Base-by-base conservation (phyloP, 2,329 filamentous ascomycete species). In the Periconia sp. region DNA sequence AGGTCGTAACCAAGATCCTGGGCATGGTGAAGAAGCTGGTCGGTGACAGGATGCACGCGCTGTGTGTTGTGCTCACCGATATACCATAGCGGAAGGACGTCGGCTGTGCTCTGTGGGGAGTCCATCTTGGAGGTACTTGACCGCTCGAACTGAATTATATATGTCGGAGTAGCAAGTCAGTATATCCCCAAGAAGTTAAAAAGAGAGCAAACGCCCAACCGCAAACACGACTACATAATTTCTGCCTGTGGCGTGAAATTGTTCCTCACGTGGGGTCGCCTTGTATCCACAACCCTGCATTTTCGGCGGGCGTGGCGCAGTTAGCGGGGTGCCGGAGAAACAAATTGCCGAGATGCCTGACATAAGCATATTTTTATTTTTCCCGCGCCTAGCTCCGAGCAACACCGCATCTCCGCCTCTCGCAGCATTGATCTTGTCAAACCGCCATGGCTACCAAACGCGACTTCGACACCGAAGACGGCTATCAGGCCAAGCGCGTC, bases 1-100 rank as follows among this genome's bases (percentile, higher is more conserved):
- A 92, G 90, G 68, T 87, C 85, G 77, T 93, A 91, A 89, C 86
- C 86, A 58, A 82, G 77, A 65, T 88, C 87, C 59, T 91, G 81
- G 11, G 90, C 81, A 65, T 88, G 81, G 49, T 82, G 81, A 63
- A 91, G 85, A 66, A 90, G 80, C 59, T 84, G 74, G 47, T 87
- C 82, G 18, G 82, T 83, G 52, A 90, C 81, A 52, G 85, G 82
- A 58, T 82, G 76, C 27, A 79, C 73, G 54, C 88, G 79, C 48
- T 77, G 78, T 7, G 86, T 86, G 68, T 91, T 87, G 74, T 92
- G 89, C 58, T 91, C 87, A 53, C 89, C 88, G 61, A 92, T 79
- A 65, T 87, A 89, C 68, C 91, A 90, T 11, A 78, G 74, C 20
- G 82, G 79, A 35, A 73, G 59, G 15, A 61, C 53, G 6, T 77